These are phyloP conservation scores for Fragaria iinumae DNA, from an alignment of 306 rosid genomes.

Conservation along the genomic window DNA sequence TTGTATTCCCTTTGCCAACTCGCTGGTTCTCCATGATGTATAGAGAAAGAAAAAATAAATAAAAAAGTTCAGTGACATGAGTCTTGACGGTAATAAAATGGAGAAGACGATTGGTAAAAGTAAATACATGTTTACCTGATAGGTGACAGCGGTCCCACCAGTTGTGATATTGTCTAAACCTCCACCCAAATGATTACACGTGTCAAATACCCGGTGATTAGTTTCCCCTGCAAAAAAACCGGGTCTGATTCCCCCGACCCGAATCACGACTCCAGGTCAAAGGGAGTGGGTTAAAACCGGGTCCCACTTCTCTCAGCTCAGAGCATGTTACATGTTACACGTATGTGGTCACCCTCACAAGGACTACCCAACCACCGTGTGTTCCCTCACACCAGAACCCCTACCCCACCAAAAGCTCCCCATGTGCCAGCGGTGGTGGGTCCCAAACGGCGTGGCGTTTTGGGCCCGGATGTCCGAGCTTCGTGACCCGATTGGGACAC, in stretches of 20 bases:
- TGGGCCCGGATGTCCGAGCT: constrained; percentile 7
- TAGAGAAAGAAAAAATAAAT: not conserved
- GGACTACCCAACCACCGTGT: constrained; percentile 29
- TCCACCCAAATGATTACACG: constrained; percentile 35
- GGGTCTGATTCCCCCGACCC: constrained; percentile 29
- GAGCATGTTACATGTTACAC: constrained; percentile 26
- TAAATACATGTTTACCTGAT: constrained; percentile 28
- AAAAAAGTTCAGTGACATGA: too few relatives aligned
- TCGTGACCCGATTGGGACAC: not conserved
- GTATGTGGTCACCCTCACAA: constrained; percentile 32
- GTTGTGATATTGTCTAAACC: constrained; percentile 1
- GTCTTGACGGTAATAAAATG: too few relatives aligned
- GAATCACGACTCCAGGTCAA: constrained; percentile 13
- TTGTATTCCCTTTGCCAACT: not conserved
- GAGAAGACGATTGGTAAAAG: constrained; percentile 2
- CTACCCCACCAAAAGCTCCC: not conserved
- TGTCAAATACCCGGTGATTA: constrained; percentile 12
- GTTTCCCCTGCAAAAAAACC: not conserved
- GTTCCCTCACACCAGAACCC: not conserved
- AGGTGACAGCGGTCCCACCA: constrained; percentile 32
- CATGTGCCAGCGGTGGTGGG: constrained; percentile 14
- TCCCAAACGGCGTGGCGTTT: not conserved
- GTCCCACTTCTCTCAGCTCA: constrained; percentile 4
- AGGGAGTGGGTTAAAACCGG: not conserved
- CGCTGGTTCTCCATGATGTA: not conserved